Conservation (phyloP, 83 land plant genomes). For the Larix sibirica region DNA sequence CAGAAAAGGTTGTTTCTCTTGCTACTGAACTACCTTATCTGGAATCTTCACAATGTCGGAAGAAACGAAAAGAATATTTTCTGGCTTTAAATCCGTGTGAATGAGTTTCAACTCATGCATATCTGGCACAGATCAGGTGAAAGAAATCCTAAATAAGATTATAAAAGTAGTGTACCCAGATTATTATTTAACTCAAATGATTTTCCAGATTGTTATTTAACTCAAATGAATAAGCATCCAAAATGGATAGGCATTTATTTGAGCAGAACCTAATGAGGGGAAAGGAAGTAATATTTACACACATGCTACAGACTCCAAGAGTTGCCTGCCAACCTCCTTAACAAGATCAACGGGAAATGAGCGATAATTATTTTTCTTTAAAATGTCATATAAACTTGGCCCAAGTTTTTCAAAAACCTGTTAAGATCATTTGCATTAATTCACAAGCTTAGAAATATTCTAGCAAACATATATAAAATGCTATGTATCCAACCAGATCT, state of each 20-base stretch:
- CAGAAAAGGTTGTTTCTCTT: too few species aligned
- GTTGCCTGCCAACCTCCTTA: slow-evolving; percentile 89
- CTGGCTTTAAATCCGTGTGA: slow-evolving; percentile 82
- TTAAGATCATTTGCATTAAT: slow-evolving; percentile 28
- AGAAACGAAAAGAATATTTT: slow-evolving; percentile 69
- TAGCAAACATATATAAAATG: not conserved
- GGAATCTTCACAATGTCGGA: slow-evolving; percentile 63
- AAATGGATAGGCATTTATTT: too few species aligned
- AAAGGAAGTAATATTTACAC: slow-evolving; percentile 31
- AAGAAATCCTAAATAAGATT: not conserved
- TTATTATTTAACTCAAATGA: not conserved
- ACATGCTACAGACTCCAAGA: slow-evolving; percentile 94
- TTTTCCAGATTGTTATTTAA: not conserved
- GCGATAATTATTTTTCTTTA: slow-evolving; percentile 76
- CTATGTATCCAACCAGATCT: too few species aligned
- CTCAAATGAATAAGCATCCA: too few species aligned
- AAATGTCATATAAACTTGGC: slow-evolving; percentile 89
- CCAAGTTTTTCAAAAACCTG: slow-evolving; percentile 99
- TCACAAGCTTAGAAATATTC: slow-evolving; percentile 28
- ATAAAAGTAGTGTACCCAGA: not conserved
- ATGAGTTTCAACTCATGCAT: slow-evolving; percentile 74
- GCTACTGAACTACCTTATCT: slow-evolving; percentile 40
- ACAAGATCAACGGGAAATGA: slow-evolving; percentile 90
- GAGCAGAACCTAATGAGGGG: not conserved
- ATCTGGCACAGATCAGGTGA: slow-evolving; percentile 38